Conservation (phyloP, 116 monocot species). For the Iris pallida region DNA sequence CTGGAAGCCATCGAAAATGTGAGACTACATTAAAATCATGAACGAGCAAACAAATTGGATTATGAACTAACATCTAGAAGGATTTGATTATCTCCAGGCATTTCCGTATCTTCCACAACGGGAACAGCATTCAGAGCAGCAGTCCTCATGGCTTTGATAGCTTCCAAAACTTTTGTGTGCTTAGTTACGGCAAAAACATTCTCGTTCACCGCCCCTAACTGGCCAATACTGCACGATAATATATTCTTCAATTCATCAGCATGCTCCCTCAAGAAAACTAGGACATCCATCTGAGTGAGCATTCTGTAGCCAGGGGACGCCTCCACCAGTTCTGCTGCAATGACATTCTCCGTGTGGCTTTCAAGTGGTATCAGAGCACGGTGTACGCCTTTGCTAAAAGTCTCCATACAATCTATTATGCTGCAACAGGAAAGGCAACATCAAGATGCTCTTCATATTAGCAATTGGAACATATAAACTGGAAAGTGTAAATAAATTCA, state of each 20-base stretch:
- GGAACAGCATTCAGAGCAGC: no score
- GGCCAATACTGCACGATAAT: constrained; percentile 25
- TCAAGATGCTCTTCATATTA: no score
- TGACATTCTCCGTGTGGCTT: constrained; percentile 26
- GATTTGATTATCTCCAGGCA: no score
- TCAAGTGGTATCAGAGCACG: constrained; percentile 69
- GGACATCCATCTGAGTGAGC: constrained; percentile 75
- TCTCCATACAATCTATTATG: constrained; percentile 77
- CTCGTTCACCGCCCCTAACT: constrained; percentile 39
- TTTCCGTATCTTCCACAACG: no score
- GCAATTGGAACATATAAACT: no score
- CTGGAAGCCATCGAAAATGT: constrained; percentile 19
- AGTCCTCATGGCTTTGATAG: background rate
- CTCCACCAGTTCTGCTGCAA: constrained; percentile 50
- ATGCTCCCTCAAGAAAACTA: constrained; percentile 36
- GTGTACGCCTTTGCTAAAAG: constrained; percentile 85
- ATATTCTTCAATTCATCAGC: constrained; percentile 37
- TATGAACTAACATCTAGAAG: constrained; percentile 11
- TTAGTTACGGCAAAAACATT: constrained; percentile 44
- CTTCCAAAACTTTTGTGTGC: constrained; percentile 42
- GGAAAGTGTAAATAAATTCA: no score
- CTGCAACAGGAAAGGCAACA: constrained; percentile 21
- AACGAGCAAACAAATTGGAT: constrained; percentile 8
- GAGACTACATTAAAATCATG: no score
- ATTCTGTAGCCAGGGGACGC: constrained; percentile 72